A percentile compares a stretch with the other conserved stretches of the same genome.
phyloP scores from a whole-genome alignment of 805 yeast genomes.

The Saccharomyces paradoxus region DNA sequence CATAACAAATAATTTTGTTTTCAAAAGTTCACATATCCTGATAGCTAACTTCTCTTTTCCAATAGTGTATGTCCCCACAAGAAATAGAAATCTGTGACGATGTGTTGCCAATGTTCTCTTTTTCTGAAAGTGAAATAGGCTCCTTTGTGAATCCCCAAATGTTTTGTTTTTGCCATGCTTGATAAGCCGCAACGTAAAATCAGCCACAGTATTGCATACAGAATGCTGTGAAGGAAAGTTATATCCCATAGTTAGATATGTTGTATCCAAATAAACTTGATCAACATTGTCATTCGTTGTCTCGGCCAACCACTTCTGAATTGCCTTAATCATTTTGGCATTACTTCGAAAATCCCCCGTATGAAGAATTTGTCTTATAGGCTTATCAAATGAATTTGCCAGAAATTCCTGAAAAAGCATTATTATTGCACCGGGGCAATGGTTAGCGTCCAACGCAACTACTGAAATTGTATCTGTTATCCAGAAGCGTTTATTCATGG shows the following conservation, averaged over 20 bases:
- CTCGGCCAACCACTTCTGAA: background rate
- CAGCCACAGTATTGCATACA: conserved; percentile 55
- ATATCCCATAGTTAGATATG: conserved; percentile 70
- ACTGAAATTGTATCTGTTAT: conserved; percentile 44
- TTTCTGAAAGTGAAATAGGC: conserved; percentile 3
- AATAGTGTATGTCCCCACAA: conserved; percentile 83
- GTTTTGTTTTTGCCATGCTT: conserved; percentile 20
- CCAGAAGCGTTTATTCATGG: conserved; percentile 35
- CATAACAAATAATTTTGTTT: conserved; percentile 43
- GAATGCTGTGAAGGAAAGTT: conserved; percentile 69
- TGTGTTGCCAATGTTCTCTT: background rate
- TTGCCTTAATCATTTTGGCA: conserved; percentile 37
- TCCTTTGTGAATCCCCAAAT: conserved; percentile 17
- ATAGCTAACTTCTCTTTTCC: conserved; percentile 88
- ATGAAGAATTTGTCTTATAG: conserved; percentile 42
- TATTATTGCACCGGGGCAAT: conserved; percentile 92
- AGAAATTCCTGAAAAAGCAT: conserved; percentile 52
- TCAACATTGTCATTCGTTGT: conserved; percentile 34
- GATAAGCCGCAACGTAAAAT: conserved; percentile 39
- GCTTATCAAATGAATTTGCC: conserved; percentile 1
- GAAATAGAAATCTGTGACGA: conserved; percentile 11
- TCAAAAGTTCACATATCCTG: conserved; percentile 44
- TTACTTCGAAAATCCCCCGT: conserved; percentile 91
- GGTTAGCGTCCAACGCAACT: conserved; percentile 74
- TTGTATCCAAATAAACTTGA: conserved; percentile 77